Evolutionary conservation across 331 rosid species (phyloP).

Genomic region (Saraca asoca): DNA sequence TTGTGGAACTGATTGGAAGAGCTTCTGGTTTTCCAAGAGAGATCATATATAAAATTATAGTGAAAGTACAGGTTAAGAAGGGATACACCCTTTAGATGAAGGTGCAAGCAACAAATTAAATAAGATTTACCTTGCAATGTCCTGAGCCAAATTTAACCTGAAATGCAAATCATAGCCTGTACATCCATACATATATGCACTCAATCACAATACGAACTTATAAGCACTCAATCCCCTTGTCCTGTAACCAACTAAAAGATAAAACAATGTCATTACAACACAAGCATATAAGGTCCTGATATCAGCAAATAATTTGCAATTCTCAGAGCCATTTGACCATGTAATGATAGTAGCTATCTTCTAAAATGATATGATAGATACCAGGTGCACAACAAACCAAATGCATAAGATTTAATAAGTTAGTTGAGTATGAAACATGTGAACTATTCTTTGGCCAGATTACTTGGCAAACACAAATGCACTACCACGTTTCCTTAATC

Average conservation of each 20-base stretch:
- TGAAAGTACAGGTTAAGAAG: too few relatives aligned
- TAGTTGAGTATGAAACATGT: constrained; percentile 13
- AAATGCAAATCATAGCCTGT: too few relatives aligned
- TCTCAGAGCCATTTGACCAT: not conserved
- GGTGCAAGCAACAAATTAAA: too few relatives aligned
- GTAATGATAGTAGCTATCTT: constrained; percentile 4
- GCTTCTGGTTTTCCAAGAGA: too few relatives aligned
- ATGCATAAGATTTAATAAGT: not conserved
- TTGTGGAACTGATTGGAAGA: too few relatives aligned
- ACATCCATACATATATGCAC: too few relatives aligned
- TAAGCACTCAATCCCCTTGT: constrained; percentile 94
- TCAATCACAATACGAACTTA: too few relatives aligned
- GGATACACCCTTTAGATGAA: too few relatives aligned
- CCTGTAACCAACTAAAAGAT: constrained; percentile 54
- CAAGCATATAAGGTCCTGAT: not conserved
- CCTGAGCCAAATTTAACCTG: too few relatives aligned
- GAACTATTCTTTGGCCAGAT: not conserved
- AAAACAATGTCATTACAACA: constrained; percentile 25
- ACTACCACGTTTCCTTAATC: not conserved
- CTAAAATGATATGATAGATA: not conserved
- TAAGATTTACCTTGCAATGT: too few relatives aligned
- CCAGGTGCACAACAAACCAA: not conserved
- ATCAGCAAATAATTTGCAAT: constrained; percentile 17
- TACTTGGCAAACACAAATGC: not conserved
- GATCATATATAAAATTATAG: too few relatives aligned